Conservation (phyloP, 306 rosid species). For the Luffa acutangula region DNA sequence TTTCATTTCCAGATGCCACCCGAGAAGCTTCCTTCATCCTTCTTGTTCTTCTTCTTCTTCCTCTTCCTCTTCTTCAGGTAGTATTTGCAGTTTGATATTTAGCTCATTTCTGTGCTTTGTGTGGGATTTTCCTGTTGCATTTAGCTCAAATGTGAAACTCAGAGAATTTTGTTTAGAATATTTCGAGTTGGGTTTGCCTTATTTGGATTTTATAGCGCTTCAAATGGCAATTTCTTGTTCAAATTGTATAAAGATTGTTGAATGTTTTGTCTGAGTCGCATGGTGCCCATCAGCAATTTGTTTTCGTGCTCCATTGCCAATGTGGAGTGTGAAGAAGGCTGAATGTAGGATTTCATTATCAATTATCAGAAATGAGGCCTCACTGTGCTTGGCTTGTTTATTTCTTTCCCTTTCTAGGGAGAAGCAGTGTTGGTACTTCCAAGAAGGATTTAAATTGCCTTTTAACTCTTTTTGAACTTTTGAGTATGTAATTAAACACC, state of each 20-base stretch:
- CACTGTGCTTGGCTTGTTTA: not conserved
- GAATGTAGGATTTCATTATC: not conserved
- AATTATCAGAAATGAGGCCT: not conserved
- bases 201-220: not conserved
- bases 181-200: not conserved
- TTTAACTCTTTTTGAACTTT: not conserved
- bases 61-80: slow-evolving; percentile 28
- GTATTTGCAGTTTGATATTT: not conserved
- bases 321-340: not conserved
- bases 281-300: not conserved
- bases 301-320: not conserved
- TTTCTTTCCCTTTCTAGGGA: not conserved
- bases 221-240: not conserved
- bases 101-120: not conserved
- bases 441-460: not conserved
- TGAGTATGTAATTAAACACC: not conserved
- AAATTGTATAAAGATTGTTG: no score
- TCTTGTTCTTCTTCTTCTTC: slow-evolving; percentile 30
- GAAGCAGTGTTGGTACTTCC: not conserved
- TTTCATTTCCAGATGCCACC: slow-evolving; percentile 48
- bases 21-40: slow-evolving; percentile 33
- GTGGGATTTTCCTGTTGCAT: not conserved
- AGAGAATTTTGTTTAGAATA: not conserved
- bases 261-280: not conserved
- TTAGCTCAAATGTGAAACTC: not conserved